Conservation (phyloP, 2,329 filamentous ascomycete genomes). For the Colletotrichum sansevieriae region DNA sequence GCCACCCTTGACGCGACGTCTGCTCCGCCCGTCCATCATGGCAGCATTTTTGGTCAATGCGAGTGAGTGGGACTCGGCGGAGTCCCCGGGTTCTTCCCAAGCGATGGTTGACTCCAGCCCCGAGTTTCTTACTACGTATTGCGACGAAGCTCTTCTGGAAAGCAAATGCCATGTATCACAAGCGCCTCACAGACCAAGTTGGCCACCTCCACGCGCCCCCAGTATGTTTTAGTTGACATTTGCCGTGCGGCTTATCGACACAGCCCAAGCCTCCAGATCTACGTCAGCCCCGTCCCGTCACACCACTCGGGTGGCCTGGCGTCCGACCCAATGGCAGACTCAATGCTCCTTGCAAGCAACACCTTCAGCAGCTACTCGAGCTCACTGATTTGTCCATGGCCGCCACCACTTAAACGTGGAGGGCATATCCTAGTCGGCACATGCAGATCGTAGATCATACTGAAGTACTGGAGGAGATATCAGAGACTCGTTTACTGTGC, state of each 20-base stretch:
- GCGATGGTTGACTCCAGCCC: not conserved
- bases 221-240: conserved; percentile 27
- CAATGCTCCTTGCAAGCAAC: conserved; percentile 27
- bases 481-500: conserved; percentile 4
- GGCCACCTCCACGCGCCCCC: conserved; percentile 8
- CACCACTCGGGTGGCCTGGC: conserved; percentile 26
- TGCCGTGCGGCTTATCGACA: conserved; percentile 16
- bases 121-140: not conserved
- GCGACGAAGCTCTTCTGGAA: conserved; percentile 14
- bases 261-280: conserved; percentile 31
- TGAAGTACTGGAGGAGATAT: not conserved
- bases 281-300: conserved; percentile 28
- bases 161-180: conserved; percentile 1
- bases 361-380: not conserved
- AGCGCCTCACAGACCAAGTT: conserved; percentile 17
- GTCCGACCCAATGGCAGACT: conserved; percentile 18
- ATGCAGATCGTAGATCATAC: conserved; percentile 26
- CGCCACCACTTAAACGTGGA: conserved; percentile 12
- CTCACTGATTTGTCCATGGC: conserved; percentile 33
- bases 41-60: conserved; percentile 9
- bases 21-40: not conserved
- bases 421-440: conserved; percentile 19
- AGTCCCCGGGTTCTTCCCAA: conserved; percentile 14
- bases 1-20: not conserved
- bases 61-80: not conserved